Conservation (phyloP, 1,284 basidiomycete species). For the Bjerkandera adusta region DNA sequence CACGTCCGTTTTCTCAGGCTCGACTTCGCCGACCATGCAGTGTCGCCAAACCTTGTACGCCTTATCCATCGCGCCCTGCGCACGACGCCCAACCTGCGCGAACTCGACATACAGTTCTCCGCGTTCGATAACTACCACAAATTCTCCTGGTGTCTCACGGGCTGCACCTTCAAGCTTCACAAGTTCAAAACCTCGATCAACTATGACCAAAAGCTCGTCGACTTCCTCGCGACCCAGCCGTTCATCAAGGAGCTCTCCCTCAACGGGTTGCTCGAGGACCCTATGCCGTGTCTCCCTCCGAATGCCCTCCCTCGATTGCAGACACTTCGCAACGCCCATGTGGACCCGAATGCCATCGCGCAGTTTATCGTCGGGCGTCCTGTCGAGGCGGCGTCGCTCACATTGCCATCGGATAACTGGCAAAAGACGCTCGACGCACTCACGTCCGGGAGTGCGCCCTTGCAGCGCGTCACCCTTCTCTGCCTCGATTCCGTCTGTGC, state of each 20-base stretch:
- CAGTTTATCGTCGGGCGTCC: constrained; percentile 48
- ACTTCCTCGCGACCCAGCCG: constrained; percentile 50
- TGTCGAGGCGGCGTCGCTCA: constrained; percentile 49
- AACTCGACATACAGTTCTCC: constrained; percentile 49
- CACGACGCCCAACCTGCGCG: constrained; percentile 36
- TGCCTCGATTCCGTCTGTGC: constrained; percentile 48
- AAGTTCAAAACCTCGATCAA: constrained; percentile 52
- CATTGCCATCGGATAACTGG: constrained; percentile 43
- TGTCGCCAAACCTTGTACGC: constrained; percentile 42
- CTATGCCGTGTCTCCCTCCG: constrained; percentile 29
- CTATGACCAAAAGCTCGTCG: constrained; percentile 43
- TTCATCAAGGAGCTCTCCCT: constrained; percentile 50
- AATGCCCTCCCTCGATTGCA: constrained; percentile 45
- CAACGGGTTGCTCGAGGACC: constrained; percentile 36
- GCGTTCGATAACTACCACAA: constrained; percentile 32
- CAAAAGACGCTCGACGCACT: constrained; percentile 43
- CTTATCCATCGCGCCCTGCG: constrained; percentile 44
- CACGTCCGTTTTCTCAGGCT: constrained; percentile 45
- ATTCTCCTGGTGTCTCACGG: constrained; percentile 46
- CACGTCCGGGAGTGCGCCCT: constrained; percentile 33
- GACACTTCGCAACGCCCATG: constrained; percentile 53
- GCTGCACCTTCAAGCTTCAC: constrained; percentile 38
- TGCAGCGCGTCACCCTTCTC: constrained; percentile 55
- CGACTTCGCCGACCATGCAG: constrained; percentile 34
- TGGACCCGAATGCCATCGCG: constrained; percentile 42